Percentiles rank a stretch among this genome's conserved stretches.
Evolutionary conservation across 2,329 filamentous ascomycete species (phyloP).

Genomic region (Beauveria pseudobassiana): DNA sequence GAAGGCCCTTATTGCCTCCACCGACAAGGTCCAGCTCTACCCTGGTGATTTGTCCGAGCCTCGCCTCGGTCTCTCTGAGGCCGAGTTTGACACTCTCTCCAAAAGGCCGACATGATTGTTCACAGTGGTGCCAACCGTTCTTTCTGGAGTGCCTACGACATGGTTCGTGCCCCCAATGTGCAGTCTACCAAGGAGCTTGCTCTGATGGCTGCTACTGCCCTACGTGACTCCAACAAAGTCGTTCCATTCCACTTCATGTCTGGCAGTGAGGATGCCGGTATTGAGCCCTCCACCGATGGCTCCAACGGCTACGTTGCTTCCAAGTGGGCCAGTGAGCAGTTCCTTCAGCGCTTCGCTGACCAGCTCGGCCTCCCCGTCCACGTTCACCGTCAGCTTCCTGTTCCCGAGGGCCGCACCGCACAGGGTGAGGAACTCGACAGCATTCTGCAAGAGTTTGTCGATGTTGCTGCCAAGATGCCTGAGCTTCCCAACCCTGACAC

Average conservation of each 20-base stretch:
- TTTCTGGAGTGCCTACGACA: slow-evolving; percentile 29
- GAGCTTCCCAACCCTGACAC: slow-evolving; percentile 11
- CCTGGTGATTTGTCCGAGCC: slow-evolving; percentile 28
- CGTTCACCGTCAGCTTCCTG: slow-evolving; percentile 14
- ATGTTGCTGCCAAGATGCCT: slow-evolving; percentile 11
- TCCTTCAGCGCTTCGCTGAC: slow-evolving; percentile 19
- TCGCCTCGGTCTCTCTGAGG: slow-evolving; percentile 30
- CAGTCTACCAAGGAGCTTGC: slow-evolving; percentile 26
- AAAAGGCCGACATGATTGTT: slow-evolving; percentile 38
- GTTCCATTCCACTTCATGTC: slow-evolving; percentile 33
- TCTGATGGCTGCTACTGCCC: slow-evolving; percentile 20
- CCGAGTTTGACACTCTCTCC: slow-evolving; percentile 22
- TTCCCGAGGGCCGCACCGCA: slow-evolving; percentile 10
- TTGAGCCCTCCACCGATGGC: slow-evolving; percentile 14
- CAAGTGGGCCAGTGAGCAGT: slow-evolving; percentile 27
- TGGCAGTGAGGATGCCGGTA: slow-evolving; percentile 17
- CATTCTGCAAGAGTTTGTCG: slow-evolving; percentile 12
- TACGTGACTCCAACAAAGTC: slow-evolving; percentile 13
- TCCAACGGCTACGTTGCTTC: slow-evolving; percentile 25
- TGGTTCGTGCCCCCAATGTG: slow-evolving; percentile 28
- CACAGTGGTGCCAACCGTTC: slow-evolving; percentile 41
- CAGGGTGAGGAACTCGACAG: slow-evolving; percentile 11
- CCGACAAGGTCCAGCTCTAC: slow-evolving; percentile 25
- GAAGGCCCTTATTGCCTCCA: slow-evolving; percentile 12
- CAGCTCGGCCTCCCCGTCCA: slow-evolving; percentile 7